These are phyloP conservation scores for Arthrocladium fulminans DNA, from an alignment of 2,329 filamentous ascomycete species.

Conservation along the genomic window DNA sequence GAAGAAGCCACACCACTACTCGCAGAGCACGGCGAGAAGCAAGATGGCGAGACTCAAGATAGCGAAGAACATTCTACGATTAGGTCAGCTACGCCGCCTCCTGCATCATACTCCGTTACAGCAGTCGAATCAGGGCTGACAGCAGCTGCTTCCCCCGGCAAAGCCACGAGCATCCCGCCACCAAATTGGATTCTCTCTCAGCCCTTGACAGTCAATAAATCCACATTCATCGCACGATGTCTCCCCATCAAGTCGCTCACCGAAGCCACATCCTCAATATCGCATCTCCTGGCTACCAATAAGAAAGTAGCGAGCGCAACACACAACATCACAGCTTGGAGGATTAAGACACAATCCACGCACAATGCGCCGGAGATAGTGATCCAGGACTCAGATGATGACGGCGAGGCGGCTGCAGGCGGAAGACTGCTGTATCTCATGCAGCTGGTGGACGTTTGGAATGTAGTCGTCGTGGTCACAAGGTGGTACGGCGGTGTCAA, in stretches of 20 bases:
- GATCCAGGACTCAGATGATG: conserved; percentile 90
- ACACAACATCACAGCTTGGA: conserved; percentile 93
- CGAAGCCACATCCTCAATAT: conserved; percentile 62
- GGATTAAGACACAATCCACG: conserved; percentile 46
- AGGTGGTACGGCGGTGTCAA: conserved; percentile 92
- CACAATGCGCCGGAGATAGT: conserved; percentile 43
- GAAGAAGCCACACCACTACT: conserved; percentile 50
- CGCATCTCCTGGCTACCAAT: conserved; percentile 70
- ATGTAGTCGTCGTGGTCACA: conserved; percentile 84
- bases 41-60: conserved; percentile 19
- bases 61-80: conserved; percentile 10
- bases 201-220: conserved; percentile 70
- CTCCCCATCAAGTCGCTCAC: conserved; percentile 54
- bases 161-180: conserved; percentile 29
- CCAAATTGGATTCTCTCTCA: conserved; percentile 67
- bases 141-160: conserved; percentile 12
- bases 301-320: conserved; percentile 78
- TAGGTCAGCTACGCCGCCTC: conserved; percentile 17
- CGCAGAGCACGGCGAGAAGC: conserved; percentile 47
- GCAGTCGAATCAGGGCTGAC: conserved; percentile 10
- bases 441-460: conserved; percentile 91
- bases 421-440: conserved; percentile 77
- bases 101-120: neutral
- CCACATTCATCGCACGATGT: conserved; percentile 69
- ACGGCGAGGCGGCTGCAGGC: conserved; percentile 89